These are phyloP conservation scores for Naganishia antarctica DNA, from an alignment of 768 basidiomycete genomes.

Conservation along the genomic window DNA sequence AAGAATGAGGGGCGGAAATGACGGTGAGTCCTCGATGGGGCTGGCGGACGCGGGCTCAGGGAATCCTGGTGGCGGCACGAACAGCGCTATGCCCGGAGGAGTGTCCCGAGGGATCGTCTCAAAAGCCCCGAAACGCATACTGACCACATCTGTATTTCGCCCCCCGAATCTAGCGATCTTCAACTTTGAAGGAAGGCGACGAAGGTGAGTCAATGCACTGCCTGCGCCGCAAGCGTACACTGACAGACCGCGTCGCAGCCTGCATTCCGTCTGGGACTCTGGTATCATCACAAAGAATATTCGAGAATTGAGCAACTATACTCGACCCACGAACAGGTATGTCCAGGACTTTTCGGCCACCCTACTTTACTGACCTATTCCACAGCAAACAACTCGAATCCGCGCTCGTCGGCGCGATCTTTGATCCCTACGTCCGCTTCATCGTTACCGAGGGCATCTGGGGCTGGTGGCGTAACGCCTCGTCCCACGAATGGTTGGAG, in stretches of 20 bases:
- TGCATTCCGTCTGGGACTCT: conserved; percentile 84
- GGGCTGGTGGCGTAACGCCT: conserved; percentile 61
- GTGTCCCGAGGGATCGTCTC: not conserved
- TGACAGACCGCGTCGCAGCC: conserved; percentile 51
- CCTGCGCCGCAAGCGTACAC: not conserved
- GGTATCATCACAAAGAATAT: conserved; percentile 76
- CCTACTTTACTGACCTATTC: not conserved
- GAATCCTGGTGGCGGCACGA: no score
- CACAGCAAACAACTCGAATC: conserved; percentile 56
- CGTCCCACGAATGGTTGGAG: conserved; percentile 59
- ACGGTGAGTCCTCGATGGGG: conserved; percentile 47
- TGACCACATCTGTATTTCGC: no score
- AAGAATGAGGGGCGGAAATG: conserved; percentile 81
- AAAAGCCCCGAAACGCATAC: no score
- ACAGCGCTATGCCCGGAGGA: no score
- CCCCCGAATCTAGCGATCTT: conserved; percentile 55
- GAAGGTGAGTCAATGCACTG: not conserved
- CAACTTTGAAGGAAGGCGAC: conserved; percentile 60
- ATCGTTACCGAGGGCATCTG: conserved; percentile 80
- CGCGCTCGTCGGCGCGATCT: conserved; percentile 70
- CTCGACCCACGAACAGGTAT: conserved; percentile 61
- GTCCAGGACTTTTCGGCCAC: not conserved
- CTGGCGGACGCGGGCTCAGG: not conserved
- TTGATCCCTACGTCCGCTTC: conserved; percentile 79
- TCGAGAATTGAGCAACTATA: conserved; percentile 75